A percentile compares a stretch with the other conserved stretches of the same genome.
These are phyloP conservation scores for Boletellus sp. DNA, from an alignment of 768 basidiomycete genomes.

Conservation along the genomic window DNA sequence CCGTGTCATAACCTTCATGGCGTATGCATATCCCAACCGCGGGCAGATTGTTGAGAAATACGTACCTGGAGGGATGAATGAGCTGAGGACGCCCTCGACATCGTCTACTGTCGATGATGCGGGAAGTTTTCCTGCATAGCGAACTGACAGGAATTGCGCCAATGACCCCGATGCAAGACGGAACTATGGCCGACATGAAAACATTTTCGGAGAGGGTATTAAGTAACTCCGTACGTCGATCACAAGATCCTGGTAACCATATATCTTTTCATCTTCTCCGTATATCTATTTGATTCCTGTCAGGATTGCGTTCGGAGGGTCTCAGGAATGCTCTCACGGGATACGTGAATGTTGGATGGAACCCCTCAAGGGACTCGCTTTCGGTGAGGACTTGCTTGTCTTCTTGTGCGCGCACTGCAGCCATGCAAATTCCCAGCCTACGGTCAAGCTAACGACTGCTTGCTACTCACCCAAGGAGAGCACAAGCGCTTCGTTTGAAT, in stretches of 20 bases:
- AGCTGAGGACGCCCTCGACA: conserved; percentile 69
- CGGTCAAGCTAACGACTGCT: neutral
- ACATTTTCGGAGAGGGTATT: neutral
- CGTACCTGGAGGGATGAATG: conserved; percentile 73
- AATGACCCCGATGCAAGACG: conserved; percentile 87
- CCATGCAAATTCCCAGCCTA: neutral
- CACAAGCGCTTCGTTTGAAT: conserved; percentile 73
- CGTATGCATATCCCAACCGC: neutral
- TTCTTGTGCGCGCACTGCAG: conserved; percentile 62
- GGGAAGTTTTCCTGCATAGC: conserved; percentile 62
- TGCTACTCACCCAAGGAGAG: conserved; percentile 63
- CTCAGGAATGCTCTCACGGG: conserved; percentile 55
- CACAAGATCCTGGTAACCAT: conserved; percentile 81
- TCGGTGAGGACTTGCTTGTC: conserved; percentile 57
- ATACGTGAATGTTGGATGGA: conserved; percentile 91
- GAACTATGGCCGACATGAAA: conserved; percentile 44
- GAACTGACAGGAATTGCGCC: conserved; percentile 66
- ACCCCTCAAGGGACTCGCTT: conserved; percentile 59
- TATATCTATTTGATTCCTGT: conserved; percentile 58
- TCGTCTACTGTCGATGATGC: conserved; percentile 77
- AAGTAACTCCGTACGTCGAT: conserved; percentile 64
- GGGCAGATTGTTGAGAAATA: neutral
- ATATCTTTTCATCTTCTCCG: conserved; percentile 94
- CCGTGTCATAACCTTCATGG: conserved; percentile 61
- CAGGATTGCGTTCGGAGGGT: conserved; percentile 1